phyloP scores from a whole-genome alignment of 768 basidiomycete species.

The Tricholoma flavovirens region DNA sequence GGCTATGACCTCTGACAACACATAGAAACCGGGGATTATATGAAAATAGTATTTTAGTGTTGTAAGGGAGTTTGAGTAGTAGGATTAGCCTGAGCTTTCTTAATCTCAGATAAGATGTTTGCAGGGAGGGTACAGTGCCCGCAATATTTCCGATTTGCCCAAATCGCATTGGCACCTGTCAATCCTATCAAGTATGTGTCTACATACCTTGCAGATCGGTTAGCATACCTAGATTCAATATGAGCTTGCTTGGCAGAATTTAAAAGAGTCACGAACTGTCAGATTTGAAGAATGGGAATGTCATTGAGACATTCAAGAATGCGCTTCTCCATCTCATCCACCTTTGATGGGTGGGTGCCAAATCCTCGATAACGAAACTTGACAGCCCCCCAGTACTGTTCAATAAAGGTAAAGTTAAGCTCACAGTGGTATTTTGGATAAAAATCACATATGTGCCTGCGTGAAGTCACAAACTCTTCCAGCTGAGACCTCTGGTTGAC shows the following conservation, averaged over 20 bases:
- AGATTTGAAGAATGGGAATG: conserved; percentile 18
- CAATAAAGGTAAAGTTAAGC: conserved; percentile 1
- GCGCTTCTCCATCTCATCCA: conserved; percentile 24
- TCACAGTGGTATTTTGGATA: conserved; percentile 30
- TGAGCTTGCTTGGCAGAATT: not conserved
- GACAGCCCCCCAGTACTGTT: conserved; percentile 25
- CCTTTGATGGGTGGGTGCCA: conserved; percentile 12
- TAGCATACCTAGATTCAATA: not conserved
- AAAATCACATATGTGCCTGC: conserved; percentile 28
- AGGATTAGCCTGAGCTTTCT: too few species aligned
- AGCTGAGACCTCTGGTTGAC: conserved; percentile 7
- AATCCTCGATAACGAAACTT: conserved; percentile 26
- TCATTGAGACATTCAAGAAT: conserved; percentile 21
- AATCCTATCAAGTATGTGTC: not conserved
- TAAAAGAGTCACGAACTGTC: conserved; percentile 10
- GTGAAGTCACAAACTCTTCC: conserved; percentile 15
- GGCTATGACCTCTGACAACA: not conserved
- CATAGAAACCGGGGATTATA: not conserved
- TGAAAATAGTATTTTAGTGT: not conserved
- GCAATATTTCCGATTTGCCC: not conserved
- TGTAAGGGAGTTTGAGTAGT: not conserved
- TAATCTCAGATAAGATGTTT: not conserved
- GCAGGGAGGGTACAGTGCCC: not conserved
- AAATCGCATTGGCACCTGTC: not conserved
- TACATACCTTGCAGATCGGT: not conserved